Conservation (phyloP, 345 rosid genomes). For the Carallia pectinifolia region DNA sequence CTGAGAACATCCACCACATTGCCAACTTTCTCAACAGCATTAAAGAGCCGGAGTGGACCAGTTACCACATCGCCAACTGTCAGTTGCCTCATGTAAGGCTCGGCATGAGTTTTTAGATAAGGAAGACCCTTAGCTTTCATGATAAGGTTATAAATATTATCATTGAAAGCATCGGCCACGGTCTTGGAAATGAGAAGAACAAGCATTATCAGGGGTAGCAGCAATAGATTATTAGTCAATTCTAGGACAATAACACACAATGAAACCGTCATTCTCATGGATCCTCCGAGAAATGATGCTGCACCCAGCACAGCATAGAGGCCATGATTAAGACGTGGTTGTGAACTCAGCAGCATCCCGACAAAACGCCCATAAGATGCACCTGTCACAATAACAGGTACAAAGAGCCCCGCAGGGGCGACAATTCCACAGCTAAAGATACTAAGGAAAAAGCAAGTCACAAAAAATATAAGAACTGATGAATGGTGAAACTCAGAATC, state of each 20-base stretch:
- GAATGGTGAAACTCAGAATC: conserved; percentile 71
- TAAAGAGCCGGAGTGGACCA: conserved; percentile 72
- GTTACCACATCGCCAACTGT: conserved; percentile 74
- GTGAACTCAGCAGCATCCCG: conserved; percentile 67
- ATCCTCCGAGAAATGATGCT: conserved; percentile 86
- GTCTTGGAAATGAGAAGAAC: conserved; percentile 92
- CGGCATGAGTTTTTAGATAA: conserved; percentile 69
- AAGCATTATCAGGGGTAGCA: conserved; percentile 90
- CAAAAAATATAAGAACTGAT: conserved; percentile 62
- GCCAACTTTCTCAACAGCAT: conserved; percentile 74
- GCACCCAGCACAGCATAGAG: conserved; percentile 93
- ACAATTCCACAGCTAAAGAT: conserved; percentile 83
- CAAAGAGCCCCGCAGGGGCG: conserved; percentile 85
- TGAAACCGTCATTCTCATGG: conserved; percentile 96
- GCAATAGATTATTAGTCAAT: conserved; percentile 76
- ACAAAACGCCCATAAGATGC: conserved; percentile 84
- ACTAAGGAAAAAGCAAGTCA: conserved; percentile 74
- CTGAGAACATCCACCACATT: conserved; percentile 68
- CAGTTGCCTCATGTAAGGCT: conserved; percentile 93
- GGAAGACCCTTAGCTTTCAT: conserved; percentile 94
- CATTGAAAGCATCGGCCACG: conserved; percentile 83
- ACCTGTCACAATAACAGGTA: conserved; percentile 87
- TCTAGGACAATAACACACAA: conserved; percentile 82
- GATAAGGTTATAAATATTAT: conserved; percentile 76
- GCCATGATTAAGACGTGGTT: conserved; percentile 66